Conservation (phyloP, 164 flowering plant genomes). For the Berberis thunbergii region DNA sequence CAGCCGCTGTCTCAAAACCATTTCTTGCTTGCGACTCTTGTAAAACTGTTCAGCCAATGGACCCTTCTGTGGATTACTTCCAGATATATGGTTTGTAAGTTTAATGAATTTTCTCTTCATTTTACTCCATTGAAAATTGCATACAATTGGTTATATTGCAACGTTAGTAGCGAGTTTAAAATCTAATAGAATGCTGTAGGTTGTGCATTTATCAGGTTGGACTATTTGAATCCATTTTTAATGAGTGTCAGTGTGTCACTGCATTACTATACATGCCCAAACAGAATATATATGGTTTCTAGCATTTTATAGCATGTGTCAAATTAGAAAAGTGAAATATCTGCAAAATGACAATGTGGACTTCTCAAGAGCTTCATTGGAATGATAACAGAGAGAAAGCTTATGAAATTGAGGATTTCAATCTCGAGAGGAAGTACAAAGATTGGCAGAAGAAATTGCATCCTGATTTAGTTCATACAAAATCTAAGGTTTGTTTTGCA, state of each 20-base stretch:
- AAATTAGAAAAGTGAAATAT: neutral
- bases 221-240: no score
- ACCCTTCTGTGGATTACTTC: constrained; percentile 69
- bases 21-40: constrained; percentile 64
- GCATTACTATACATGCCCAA: no score
- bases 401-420: constrained; percentile 40
- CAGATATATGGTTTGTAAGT: constrained; percentile 79
- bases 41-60: constrained; percentile 66
- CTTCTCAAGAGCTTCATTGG: constrained; percentile 1
- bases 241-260: no score
- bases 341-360: neutral
- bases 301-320: no score
- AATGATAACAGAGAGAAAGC: constrained; percentile 45
- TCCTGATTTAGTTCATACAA: constrained; percentile 93
- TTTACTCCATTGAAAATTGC: neutral
- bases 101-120: neutral
- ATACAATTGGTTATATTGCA: no score
- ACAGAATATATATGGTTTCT: no score
- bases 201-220: no score
- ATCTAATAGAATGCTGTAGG: no score
- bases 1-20: constrained; percentile 21
- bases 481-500: constrained; percentile 54
- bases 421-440: constrained; percentile 76
- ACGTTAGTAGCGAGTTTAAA: no score
- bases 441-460: constrained; percentile 95